Evolutionary conservation across 2,329 filamentous ascomycete genomes (phyloP).

Genomic region (Penicillium sp.): DNA sequence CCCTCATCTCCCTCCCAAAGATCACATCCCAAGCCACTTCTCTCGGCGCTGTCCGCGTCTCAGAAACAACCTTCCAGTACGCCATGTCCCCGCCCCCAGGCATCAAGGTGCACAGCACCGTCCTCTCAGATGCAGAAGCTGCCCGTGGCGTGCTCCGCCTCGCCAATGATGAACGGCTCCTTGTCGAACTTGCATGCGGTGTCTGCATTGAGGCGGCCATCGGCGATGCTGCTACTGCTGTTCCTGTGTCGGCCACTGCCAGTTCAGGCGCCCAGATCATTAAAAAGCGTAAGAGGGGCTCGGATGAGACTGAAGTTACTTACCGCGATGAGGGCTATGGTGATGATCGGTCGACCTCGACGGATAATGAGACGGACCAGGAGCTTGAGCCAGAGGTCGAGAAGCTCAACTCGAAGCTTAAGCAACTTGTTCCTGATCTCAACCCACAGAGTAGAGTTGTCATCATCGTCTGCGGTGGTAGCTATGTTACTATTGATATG

Average conservation of each 20-base stretch:
- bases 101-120: conserved; percentile 57
- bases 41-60: conserved; percentile 71
- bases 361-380: conserved; percentile 26
- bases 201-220: conserved; percentile 63
- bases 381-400: conserved; percentile 20
- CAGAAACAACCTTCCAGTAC: conserved; percentile 65
- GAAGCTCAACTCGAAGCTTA: conserved; percentile 48
- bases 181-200: conserved; percentile 84
- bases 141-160: conserved; percentile 73
- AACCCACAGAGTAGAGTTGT: conserved; percentile 71
- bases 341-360: conserved; percentile 33
- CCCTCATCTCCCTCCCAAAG: conserved; percentile 62
- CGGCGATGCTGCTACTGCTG: conserved; percentile 28
- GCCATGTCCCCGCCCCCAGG: conserved; percentile 47
- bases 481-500: conserved; percentile 62
- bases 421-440: conserved; percentile 61
- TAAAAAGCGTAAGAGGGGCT: conserved; percentile 33
- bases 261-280: conserved; percentile 12
- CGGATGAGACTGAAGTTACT: conserved; percentile 3
- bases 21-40: conserved; percentile 76
- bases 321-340: conserved; percentile 37
- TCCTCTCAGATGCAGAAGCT: conserved; percentile 73
- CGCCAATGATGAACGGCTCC: conserved; percentile 74
- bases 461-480: conserved; percentile 79
- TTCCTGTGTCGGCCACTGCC: conserved; percentile 5